Base-by-base conservation (phyloP, 179 eudicot species). In the Camellia oleifera region DNA sequence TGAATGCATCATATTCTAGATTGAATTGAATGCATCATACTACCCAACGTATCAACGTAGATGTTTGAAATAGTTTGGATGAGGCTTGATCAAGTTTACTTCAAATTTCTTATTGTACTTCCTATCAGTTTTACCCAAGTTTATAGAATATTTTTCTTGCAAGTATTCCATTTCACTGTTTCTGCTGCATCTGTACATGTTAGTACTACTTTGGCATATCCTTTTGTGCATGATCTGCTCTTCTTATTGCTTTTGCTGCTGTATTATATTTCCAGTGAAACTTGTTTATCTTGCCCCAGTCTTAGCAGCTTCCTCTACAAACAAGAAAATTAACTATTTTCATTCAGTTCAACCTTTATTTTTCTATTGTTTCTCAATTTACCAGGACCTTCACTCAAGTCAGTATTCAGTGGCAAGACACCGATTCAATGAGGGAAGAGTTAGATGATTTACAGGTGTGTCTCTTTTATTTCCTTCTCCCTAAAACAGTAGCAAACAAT, bases 401-500 rank as follows among this genome's bases (percentile, higher is more conserved):
- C 67, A 96, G 98, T 81, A 88, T 87, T 86, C 99, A 96, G 81
- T 96, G 99, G 99, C 99, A 94, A 90, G 99, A 96, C 84, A 92
- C 88, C 6, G 98, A 96, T 84, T 82, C 99, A 71, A 91, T 96
- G 99, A 91, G 98, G 84, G 99, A 96, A 88, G 99, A 96, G 81
- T 84, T 96, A 65, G 99, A 96, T 83, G 99, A 96, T 87, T 83
- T 94, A 80, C 99, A 97, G 97, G 98, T 97, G 48, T 81, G 76
- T 44, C 74, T 61, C 58, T 48, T 26, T 46, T 62, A 64, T 64
- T 60, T 20, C 66, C 44, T 12, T 70, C 23, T 48, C 26, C 60
- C 50, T 46, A 20, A 23, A 69, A 76, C 20, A 53, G 65, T 23
- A 45, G 57, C 63, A 45, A 53, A 73, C 18, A 56, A 45, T 69